These are phyloP conservation scores for Lactarius akahatsu DNA, from an alignment of 768 basidiomycete genomes.

Conservation along the genomic window DNA sequence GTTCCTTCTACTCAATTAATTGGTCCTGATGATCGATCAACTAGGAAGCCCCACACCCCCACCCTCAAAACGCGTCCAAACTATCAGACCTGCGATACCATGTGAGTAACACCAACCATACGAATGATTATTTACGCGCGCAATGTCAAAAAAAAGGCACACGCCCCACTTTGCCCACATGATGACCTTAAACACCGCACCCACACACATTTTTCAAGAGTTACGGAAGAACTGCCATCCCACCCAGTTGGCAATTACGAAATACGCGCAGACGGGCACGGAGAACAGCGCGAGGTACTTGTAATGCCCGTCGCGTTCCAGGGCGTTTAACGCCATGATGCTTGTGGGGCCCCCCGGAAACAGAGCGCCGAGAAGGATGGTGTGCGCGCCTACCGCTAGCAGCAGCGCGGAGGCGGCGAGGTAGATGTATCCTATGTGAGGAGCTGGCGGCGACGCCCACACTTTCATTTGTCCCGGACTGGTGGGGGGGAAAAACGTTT, in stretches of 20 bases:
- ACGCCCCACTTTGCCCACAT: background rate
- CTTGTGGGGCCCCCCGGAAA: background rate
- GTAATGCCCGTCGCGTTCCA: conserved; percentile 80
- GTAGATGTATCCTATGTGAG: conserved; percentile 18
- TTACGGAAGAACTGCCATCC: conserved; percentile 98
- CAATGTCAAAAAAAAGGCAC: conserved; percentile 11
- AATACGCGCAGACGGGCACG: conserved; percentile 80
- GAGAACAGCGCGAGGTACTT: conserved; percentile 82
- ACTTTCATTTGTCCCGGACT: background rate
- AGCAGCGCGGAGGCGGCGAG: conserved; percentile 20
- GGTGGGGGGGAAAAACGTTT: background rate
- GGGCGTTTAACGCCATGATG: conserved; percentile 51
- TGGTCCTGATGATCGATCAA: conserved; percentile 20
- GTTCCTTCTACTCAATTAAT: background rate
- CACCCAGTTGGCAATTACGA: conserved; percentile 97
- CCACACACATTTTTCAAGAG: conserved; percentile 34
- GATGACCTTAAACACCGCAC: background rate
- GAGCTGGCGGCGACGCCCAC: conserved; percentile 10
- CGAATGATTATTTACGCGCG: conserved; percentile 10
- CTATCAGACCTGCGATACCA: background rate
- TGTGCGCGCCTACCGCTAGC: conserved; percentile 18
- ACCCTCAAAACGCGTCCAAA: background rate
- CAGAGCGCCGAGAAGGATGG: conserved; percentile 25
- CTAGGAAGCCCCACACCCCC: background rate
- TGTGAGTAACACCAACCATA: background rate